Evolutionary conservation across 352 stramenopile genomes (phyloP).

Genomic region (Heterotrichella gracilis): DNA sequence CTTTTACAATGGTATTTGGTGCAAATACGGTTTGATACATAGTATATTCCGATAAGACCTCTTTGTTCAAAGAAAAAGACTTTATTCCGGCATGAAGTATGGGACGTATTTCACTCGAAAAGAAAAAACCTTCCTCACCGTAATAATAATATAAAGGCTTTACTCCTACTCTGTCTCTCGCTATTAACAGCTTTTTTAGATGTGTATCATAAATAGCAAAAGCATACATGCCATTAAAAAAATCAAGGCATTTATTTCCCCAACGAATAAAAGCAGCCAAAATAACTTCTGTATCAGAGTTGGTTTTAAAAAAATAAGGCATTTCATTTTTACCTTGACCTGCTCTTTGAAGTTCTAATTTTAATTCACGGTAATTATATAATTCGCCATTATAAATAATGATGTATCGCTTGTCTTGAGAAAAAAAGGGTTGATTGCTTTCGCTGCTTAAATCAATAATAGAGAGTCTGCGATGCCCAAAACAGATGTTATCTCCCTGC

Average conservation of each 20-base stretch:
- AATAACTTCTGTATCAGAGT: neutral
- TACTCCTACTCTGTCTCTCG: neutral
- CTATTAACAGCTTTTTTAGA: neutral
- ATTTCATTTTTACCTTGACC: neutral
- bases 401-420: neutral
- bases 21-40: neutral
- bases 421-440: neutral
- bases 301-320: conserved; percentile 11
- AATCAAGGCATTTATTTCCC: conserved; percentile 5
- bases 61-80: neutral
- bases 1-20: neutral
- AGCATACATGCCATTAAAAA: neutral
- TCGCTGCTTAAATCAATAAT: neutral
- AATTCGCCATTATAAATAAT: neutral
- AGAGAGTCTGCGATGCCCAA: neutral
- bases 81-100: neutral
- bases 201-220: neutral
- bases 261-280: neutral
- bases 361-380: neutral
- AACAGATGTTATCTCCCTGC: neutral
- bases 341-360: neutral
- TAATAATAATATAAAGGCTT: neutral
- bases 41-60: neutral
- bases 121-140: neutral
- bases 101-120: neutral